Conservation (phyloP, 2,329 filamentous ascomycete genomes). For the Fusarium albosuccineum region DNA sequence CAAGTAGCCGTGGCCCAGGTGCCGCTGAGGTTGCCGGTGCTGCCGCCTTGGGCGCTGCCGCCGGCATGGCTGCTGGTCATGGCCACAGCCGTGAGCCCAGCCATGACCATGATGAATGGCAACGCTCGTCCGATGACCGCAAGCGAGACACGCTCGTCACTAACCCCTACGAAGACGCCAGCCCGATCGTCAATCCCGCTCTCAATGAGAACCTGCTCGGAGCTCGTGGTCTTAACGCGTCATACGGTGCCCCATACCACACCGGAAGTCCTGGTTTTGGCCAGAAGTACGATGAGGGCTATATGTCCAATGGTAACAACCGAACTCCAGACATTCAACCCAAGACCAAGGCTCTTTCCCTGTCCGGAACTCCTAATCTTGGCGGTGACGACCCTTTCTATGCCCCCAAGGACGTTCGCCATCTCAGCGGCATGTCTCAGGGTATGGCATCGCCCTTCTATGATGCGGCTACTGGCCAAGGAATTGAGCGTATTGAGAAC, state of each 20-base stretch:
- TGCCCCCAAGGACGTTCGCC: constrained; percentile 67
- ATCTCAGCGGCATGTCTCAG: constrained; percentile 90
- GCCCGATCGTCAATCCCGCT: constrained; percentile 70
- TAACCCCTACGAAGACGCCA: constrained; percentile 75
- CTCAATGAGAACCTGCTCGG: constrained; percentile 64
- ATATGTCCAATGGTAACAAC: constrained; percentile 80
- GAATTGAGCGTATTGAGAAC: constrained; percentile 92
- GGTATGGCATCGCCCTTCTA: constrained; percentile 92
- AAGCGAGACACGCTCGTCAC: constrained; percentile 76
- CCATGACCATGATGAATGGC: constrained; percentile 74
- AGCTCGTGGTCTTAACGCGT: constrained; percentile 53
- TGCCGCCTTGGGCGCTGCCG: constrained; percentile 66
- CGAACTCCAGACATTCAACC: constrained; percentile 65
- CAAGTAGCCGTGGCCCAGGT: constrained; percentile 53
- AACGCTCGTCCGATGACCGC: constrained; percentile 70
- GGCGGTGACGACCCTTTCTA: constrained; percentile 75
- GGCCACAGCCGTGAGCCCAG: constrained; percentile 66
- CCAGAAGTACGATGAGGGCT: constrained; percentile 84
- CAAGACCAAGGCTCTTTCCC: constrained; percentile 69
- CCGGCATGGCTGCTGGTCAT: constrained; percentile 54
- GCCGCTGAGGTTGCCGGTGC: constrained; percentile 67
- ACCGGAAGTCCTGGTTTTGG: constrained; percentile 69
- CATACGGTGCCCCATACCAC: constrained; percentile 62
- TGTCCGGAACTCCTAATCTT: constrained; percentile 65
- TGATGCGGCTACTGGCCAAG: constrained; percentile 87